Base-by-base conservation (phyloP, 805 yeast species). In the Candida parachauliodes region DNA sequence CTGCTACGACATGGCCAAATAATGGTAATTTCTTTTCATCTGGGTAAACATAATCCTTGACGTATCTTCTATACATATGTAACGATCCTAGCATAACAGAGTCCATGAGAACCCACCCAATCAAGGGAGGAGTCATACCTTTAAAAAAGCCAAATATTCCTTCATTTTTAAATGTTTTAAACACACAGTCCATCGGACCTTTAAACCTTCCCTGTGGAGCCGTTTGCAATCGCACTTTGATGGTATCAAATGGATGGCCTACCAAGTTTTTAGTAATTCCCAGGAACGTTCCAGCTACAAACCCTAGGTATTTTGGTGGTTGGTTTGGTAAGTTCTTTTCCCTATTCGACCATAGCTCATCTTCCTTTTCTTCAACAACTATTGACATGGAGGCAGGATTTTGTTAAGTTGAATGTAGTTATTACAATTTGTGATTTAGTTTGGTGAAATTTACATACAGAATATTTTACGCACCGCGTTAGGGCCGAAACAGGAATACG, bases 61-160 rank as follows among this genome's bases (percentile, higher is more conserved):
- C 65, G 12, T 80, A 59, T 43, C 85, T 62, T 47, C 89, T 66
- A 58, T 88, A 88, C 42, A 83, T 76, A 49, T 86, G 93, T 39
- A 88, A 64, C 5, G 93, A 82, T 1, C 96, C 96, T 44, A 88
- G 68, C 87, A 88, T 84, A 34, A 87, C 87, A 3, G 89, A 79
- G 55, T 88, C 97, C 96, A 88, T 88, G 44, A 84, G 60, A 48
- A 88, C 87, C 96, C 96, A 88, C 0, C 96, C 97, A 15, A 86
- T 77, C 46, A 88, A 68, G 1, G 96, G 96, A 4, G 97, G 96
- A 0, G 95, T 86, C 47, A 88, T 87, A 0, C 97, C 97, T 48
- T 88, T 79, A 55, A 87, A 88, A 38, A 88, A 76, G 1, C 95
- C 97, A 24, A 71, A 60, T 4, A 81, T 45, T 3, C 96, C 96